Conservation (phyloP, 2,329 filamentous ascomycete genomes). For the Orbilia brochopaga region DNA sequence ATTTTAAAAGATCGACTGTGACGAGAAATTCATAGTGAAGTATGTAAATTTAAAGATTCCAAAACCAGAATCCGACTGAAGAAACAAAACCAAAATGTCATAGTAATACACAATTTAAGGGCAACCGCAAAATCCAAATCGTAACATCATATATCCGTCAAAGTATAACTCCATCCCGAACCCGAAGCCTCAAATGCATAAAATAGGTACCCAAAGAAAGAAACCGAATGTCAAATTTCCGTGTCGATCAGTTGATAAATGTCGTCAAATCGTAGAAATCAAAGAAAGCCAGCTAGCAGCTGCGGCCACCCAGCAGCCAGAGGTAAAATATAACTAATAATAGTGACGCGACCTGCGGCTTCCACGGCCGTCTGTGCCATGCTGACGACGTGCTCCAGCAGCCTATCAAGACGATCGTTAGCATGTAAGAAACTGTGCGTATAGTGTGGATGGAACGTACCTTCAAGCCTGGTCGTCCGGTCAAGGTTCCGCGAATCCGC, state of each 20-base stretch:
- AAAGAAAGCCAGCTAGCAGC: constrained; percentile 8
- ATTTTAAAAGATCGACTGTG: no score
- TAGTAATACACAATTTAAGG: no score
- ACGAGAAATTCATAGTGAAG: no score
- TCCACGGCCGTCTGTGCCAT: constrained; percentile 73
- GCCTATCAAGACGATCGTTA: constrained; percentile 61
- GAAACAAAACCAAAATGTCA: no score
- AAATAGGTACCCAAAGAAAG: no score
- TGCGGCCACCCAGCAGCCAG: background rate
- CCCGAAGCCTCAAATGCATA: background rate
- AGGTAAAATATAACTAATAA: constrained; percentile 23
- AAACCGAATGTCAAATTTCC: background rate
- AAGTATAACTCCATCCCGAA: no score
- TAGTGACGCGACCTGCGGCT: constrained; percentile 56
- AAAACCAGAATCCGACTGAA: no score
- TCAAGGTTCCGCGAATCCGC: constrained; percentile 74
- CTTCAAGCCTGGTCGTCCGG: constrained; percentile 73
- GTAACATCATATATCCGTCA: no score
- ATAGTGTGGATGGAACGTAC: constrained; percentile 57
- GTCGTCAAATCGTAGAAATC: no score
- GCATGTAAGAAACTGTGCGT: background rate
- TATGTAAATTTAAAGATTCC: no score
- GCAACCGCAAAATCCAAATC: no score
- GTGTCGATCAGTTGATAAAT: background rate
- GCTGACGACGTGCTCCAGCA: constrained; percentile 75